Conservation (phyloP, 2,329 filamentous ascomycete species). For the Beauveria brongniartii region DNA sequence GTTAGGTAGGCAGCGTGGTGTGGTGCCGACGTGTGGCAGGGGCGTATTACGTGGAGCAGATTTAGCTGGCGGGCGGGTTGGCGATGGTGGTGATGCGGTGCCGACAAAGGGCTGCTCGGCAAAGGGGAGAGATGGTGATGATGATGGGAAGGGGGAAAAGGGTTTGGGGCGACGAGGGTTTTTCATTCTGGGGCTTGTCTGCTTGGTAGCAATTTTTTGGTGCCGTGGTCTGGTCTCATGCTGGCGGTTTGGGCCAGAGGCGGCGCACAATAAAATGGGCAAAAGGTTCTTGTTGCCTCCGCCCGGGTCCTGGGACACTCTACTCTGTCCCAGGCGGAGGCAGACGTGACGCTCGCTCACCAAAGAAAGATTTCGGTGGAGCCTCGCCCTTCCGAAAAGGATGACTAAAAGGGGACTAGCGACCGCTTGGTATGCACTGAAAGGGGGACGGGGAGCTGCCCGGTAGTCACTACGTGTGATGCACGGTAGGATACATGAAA, state of each 20-base stretch:
- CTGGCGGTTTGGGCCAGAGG: slow-evolving; percentile 30
- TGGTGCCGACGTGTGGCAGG: neutral
- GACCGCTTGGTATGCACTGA: neutral
- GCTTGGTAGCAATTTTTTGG: slow-evolving; percentile 27
- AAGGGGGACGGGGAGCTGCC: neutral
- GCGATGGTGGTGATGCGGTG: slow-evolving; percentile 14
- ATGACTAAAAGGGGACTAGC: neutral
- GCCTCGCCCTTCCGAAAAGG: neutral
- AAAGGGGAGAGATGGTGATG: slow-evolving; percentile 8
- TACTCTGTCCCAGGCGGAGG: neutral
- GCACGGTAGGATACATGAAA: neutral
- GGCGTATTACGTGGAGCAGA: slow-evolving; percentile 13
- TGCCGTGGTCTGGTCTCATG: slow-evolving; percentile 31
- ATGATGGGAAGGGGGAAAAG: slow-evolving; percentile 12
- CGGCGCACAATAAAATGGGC: slow-evolving; percentile 22
- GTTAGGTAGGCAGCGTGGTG: slow-evolving; percentile 8
- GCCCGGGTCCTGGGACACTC: neutral
- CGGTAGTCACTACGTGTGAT: neutral
- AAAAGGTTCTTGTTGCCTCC: slow-evolving; percentile 11
- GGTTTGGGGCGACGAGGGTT: slow-evolving; percentile 19
- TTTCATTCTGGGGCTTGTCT: slow-evolving; percentile 24
- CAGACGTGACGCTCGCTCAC: slow-evolving; percentile 9
- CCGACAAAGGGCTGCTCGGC: slow-evolving; percentile 10
- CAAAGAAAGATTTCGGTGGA: slow-evolving; percentile 1
- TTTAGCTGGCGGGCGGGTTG: slow-evolving; percentile 7